Evolutionary conservation across 305 asterid species (phyloP).

Genomic region (Fraxinus albicans): DNA sequence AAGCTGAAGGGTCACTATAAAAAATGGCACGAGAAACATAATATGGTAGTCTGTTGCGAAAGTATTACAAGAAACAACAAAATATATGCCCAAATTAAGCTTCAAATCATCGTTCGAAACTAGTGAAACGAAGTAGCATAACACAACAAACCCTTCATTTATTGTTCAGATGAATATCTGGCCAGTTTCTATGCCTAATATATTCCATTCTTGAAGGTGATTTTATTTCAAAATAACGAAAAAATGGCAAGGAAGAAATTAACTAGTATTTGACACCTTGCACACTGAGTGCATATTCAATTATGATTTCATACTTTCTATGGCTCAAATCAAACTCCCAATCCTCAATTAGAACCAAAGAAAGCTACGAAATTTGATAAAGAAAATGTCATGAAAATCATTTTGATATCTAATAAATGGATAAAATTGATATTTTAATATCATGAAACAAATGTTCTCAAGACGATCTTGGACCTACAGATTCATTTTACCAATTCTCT

Average conservation of each 20-base stretch:
- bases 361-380: neutral
- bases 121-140: neutral
- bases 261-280: neutral
- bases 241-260: neutral
- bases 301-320: neutral
- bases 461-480: neutral
- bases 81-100: neutral
- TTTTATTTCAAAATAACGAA: neutral
- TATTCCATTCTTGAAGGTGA: neutral
- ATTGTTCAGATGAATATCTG: neutral
- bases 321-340: neutral
- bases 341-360: neutral
- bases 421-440: neutral
- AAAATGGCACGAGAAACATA: neutral
- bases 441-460: neutral
- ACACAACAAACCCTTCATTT: neutral
- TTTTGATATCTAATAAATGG: neutral
- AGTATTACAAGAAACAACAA: neutral
- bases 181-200: neutral
- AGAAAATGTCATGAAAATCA: neutral
- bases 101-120: neutral
- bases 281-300: neutral
- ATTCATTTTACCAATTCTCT: neutral
- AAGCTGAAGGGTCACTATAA: neutral
- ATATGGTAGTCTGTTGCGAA: neutral